phyloP scores from a whole-genome alignment of 2,329 filamentous ascomycete species.

The Grosmannia clavigera region DNA sequence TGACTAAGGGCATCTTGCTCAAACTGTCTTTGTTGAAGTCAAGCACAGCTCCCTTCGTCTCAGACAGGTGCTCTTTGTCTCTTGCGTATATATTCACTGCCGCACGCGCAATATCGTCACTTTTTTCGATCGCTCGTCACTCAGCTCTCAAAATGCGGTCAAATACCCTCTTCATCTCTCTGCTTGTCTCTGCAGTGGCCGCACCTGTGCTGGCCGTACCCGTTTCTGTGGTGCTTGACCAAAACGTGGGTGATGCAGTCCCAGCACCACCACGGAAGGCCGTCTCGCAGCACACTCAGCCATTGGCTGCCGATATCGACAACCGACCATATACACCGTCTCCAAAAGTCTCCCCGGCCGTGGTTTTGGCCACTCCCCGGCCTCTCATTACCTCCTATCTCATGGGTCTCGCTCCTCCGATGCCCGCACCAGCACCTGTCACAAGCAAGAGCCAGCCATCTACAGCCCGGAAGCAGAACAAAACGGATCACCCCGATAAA shows the following conservation, averaged over 20 bases:
- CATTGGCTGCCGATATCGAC: neutral
- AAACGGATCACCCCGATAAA: neutral
- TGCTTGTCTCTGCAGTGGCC: neutral
- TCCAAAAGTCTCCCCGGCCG: neutral
- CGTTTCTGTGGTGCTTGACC: neutral
- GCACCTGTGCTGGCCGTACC: neutral
- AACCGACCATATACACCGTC: slow-evolving; percentile 9
- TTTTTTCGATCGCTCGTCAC: neutral
- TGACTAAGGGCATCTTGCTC: neutral
- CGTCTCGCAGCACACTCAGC: neutral
- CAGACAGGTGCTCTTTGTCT: neutral
- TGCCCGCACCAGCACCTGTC: neutral
- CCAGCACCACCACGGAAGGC: neutral
- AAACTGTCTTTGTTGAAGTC: neutral
- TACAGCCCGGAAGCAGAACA: neutral
- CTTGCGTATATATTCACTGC: neutral
- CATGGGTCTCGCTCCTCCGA: slow-evolving; percentile 7
- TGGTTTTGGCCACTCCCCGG: slow-evolving; percentile 7
- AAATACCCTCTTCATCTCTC: neutral
- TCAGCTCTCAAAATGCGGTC: neutral
- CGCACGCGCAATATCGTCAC: neutral
- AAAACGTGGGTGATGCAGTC: neutral
- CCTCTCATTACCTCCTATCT: slow-evolving; percentile 12
- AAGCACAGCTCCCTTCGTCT: too few relatives aligned
- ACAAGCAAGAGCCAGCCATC: neutral